A percentile compares a stretch with the other conserved stretches of the same genome.
phyloP scores from a whole-genome alignment of 2,329 filamentous ascomycete species.

The Hypoxylon sp. region DNA sequence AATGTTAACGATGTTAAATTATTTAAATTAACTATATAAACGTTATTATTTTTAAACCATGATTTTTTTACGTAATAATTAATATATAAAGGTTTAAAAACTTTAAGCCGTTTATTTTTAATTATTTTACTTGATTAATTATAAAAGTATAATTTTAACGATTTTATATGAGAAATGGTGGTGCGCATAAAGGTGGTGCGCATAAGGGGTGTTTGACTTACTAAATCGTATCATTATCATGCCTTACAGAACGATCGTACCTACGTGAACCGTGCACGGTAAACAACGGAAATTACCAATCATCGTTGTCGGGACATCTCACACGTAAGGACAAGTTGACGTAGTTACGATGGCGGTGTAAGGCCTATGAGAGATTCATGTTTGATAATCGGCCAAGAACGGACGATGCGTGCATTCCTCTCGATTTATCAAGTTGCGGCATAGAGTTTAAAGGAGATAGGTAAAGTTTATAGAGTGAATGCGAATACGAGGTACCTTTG shows the following conservation, averaged over 20 bases:
- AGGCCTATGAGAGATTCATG: conserved; percentile 26
- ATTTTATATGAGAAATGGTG: too few species aligned
- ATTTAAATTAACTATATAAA: too few species aligned
- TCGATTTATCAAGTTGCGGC: neutral
- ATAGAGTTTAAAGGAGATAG: neutral
- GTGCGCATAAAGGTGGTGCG: too few species aligned
- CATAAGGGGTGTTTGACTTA: too few species aligned
- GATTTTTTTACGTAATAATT: too few species aligned
- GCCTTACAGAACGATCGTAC: conserved; percentile 33
- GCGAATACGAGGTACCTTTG: conserved; percentile 43
- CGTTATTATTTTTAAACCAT: too few species aligned
- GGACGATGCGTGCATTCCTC: conserved; percentile 10
- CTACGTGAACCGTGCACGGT: conserved; percentile 1
- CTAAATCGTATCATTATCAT: conserved; percentile 43
- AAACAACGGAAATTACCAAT: neutral
- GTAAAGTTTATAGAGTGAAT: conserved; percentile 19
- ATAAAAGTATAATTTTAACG: too few species aligned
- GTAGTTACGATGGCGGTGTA: conserved; percentile 31
- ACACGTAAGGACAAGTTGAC: conserved; percentile 27
- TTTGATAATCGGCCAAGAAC: conserved; percentile 23
- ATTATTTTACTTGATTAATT: too few species aligned
- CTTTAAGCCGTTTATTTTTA: too few species aligned
- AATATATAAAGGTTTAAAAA: too few species aligned
- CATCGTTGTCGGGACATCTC: conserved; percentile 5
- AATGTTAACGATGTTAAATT: too few species aligned